Evolutionary conservation across 73 alveolate genomes (phyloP), one percentile per base, ranked within the genome.

Genomic region (Blepharisma japonicum): DNA sequence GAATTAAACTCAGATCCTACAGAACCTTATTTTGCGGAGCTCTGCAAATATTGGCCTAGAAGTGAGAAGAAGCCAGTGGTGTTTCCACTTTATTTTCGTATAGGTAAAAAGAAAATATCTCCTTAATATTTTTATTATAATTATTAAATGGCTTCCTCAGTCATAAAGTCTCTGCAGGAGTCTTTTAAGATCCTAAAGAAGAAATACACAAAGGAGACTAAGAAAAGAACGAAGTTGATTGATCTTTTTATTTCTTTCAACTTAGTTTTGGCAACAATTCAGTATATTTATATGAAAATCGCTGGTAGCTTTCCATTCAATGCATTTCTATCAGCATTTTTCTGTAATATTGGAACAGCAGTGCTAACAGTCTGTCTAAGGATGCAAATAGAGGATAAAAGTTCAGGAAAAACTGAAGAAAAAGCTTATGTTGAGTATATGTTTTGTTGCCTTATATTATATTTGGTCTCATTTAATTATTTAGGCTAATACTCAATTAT

Each of bases 231-330:
- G 39, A 61, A 61, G 46, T 48, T 61, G 14, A 5, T 61, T 25
- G 74, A 61, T 61, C 46, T 61, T 9, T 61, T 61, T 25, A 61
- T 61, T 9, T 9, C 23, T 20, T 61, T 61, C 74, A 61, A 61
- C 74, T 39, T 61, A 9, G 48, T 61, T 25, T 39, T 61, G 14
- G 46, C 74, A 14, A 9, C 46, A 8, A 25, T 61, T 14, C 74
- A 61, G 47, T 61, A 61, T 39, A 3, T 61, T 25, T 61, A 61
- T 25, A 61, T 61, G 74, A 61, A 61, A 61, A 14, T 61, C 3
- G 74, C 74, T 20, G 74, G 74, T 2, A 61, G 23, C 74, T 61
- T 61, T 61, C 74, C 74, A 8, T 61, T 14, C 74, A 61, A 61
- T 25, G 74, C 74, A 25, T 61, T 61, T 25, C 23, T 61, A 25